Evolutionary conservation across 129 eudicot species (phyloP).

Genomic region (Artemisia argyi): DNA sequence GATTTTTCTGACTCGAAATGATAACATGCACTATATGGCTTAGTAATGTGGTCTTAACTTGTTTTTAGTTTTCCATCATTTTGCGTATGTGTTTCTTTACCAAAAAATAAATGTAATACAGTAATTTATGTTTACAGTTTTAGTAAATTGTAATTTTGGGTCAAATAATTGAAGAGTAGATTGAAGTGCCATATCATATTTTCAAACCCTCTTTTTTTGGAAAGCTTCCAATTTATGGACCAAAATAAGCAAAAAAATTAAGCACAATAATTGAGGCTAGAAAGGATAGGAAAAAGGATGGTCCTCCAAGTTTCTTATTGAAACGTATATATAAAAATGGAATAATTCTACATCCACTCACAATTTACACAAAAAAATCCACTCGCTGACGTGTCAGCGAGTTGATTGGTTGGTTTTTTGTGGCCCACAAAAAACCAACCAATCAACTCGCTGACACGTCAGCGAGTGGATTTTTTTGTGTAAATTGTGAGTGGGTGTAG

Average conservation of each 20-base stretch:
- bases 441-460: too few species aligned
- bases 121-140: not conserved
- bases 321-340: not conserved
- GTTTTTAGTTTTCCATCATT: not conserved
- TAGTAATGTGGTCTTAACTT: too few species aligned
- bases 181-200: not conserved
- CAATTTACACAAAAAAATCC: too few species aligned
- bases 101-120: not conserved
- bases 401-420: too few species aligned
- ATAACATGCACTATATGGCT: too few species aligned
- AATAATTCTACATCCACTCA: too few species aligned
- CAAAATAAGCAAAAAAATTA: slow-evolving; percentile 1
- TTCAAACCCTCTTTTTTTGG: not conserved
- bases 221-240: slow-evolving; percentile 14
- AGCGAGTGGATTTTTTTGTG: too few species aligned
- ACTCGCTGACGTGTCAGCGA: too few species aligned
- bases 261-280: slow-evolving; percentile 18
- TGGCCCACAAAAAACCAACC: too few species aligned
- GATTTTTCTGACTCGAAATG: too few species aligned
- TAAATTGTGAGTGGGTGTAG: too few species aligned
- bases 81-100: not conserved
- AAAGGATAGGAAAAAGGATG: slow-evolving; percentile 17
- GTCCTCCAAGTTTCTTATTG: slow-evolving; percentile 16
- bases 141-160: not conserved
- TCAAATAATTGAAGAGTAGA: slow-evolving; percentile 14